A percentile compares a stretch with the other conserved stretches of the same genome.
Conservation (phyloP, 2,329 filamentous ascomycete species). For the Ceratocystis huliohia region DNA sequence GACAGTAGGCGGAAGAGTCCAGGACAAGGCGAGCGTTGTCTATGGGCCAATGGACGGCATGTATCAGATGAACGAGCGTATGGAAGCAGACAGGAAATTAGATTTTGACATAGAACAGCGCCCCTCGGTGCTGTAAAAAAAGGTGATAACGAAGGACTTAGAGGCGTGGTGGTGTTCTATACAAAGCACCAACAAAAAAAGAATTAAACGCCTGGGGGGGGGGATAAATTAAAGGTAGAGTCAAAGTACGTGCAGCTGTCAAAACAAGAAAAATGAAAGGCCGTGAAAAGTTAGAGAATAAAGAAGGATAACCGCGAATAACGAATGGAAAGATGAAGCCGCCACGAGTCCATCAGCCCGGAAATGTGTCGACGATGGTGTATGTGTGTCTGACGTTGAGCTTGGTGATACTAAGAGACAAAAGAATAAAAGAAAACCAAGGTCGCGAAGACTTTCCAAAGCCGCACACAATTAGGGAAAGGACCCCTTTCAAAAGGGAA, state of each 20-base stretch:
- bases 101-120: background rate
- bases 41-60: background rate
- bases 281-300: constrained; percentile 2
- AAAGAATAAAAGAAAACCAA: background rate
- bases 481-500: background rate
- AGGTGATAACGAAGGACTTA: background rate
- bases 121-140: background rate
- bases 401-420: background rate
- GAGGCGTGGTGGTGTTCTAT: background rate
- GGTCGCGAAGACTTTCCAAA: background rate
- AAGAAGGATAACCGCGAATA: background rate
- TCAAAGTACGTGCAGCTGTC: background rate
- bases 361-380: background rate
- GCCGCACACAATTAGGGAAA: background rate
- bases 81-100: background rate
- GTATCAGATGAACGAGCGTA: background rate
- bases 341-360: background rate
- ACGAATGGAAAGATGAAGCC: background rate
- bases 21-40: background rate
- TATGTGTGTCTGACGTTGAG: background rate
- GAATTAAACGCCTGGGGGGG: background rate
- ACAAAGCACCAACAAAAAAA: constrained; percentile 8
- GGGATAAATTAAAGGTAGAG: background rate
- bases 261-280: background rate
- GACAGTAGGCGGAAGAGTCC: background rate